Evolutionary conservation across 495 filamentous ascomycete species (phyloP), one percentile per base, ranked within the genome.

Genomic region (Clohesyomyces aquaticus): DNA sequence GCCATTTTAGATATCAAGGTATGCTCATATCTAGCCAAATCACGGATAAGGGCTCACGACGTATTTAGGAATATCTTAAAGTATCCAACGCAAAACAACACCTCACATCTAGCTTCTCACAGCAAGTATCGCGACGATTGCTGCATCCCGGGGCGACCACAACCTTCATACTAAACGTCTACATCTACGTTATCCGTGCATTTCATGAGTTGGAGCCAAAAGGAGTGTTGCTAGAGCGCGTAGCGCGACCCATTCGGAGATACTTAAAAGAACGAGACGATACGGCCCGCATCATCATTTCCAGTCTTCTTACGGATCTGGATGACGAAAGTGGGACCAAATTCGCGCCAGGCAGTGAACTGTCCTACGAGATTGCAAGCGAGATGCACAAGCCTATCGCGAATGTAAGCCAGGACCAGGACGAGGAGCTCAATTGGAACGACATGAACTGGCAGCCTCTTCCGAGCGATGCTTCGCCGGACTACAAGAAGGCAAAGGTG

Each of bases 251-350:
- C 0, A 87, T 99, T 57, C 89, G 93, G 42, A 76, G 88, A 18
- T 97, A 98, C 70, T 81, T 99, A 27, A 89, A 90, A 53, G 89
- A 91, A n/a, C 83, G 94, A n/a, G 91, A 96, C 48, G 93, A 99
- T 68, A 93, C 95, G 0, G 87, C 96, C 21, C 85, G 85, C 55
- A 88, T 91, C 23, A 91, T 99, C 57, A 90, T 97, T 19, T 82
- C 85, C 1, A 94, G 95, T 23, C 81, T 97, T 38, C 79, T 99
- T 23, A 84, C 90, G 23, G 89, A 89, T 61, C 74, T 82, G 2
- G 70, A 77, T 0, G 78, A 82, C n/a, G 78, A 82, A 25, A 55
- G 14, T 22, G 61, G 49, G 2, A 49, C 56, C 12, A 69, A 66
- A 38, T 64, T 64, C 51, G 57, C 59, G n/a, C 71, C 76, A 26